A percentile compares a stretch with the other conserved stretches of the same genome.
phyloP scores from a whole-genome alignment of 345 rosid species.

The Salix koriyanagi region DNA sequence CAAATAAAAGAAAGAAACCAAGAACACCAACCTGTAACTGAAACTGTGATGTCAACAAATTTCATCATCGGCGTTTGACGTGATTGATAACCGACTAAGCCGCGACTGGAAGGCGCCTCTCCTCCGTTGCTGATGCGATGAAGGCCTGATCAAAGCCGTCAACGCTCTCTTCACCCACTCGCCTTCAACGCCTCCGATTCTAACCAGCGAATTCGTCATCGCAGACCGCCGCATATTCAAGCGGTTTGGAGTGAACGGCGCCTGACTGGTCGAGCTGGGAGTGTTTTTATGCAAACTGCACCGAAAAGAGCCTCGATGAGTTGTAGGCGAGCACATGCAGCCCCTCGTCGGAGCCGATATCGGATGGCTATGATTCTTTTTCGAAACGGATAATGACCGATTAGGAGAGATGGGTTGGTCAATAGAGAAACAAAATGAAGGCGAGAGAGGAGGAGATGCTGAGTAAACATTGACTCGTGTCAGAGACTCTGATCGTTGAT shows the following conservation, averaged over 20 bases:
- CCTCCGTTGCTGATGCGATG: constrained; percentile 75
- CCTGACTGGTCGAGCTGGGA: constrained; percentile 10
- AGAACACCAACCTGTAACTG: constrained; percentile 6
- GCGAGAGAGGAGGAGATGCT: constrained; percentile 29
- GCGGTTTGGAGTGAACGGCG: constrained; percentile 44
- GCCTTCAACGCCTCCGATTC: constrained; percentile 95
- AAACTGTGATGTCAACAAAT: constrained; percentile 12
- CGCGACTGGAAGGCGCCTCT: constrained; percentile 57
- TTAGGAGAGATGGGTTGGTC: constrained; percentile 46
- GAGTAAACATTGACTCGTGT: constrained; percentile 58
- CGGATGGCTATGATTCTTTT: constrained; percentile 25
- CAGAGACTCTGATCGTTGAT: constrained; percentile 57
- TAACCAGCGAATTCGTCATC: constrained; percentile 80
- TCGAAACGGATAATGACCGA: constrained; percentile 31
- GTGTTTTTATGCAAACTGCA: constrained; percentile 66
- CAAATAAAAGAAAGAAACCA: not conserved
- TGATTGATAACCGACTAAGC: constrained; percentile 68
- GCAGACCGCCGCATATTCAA: constrained; percentile 84
- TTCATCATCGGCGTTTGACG: constrained; percentile 47
- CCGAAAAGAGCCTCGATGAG: constrained; percentile 81
- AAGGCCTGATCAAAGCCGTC: constrained; percentile 79
- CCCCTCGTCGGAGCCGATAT: constrained; percentile 41
- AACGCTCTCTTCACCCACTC: constrained; percentile 84
- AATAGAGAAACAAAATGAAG: constrained; percentile 58
- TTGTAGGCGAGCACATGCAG: constrained; percentile 90